phyloP scores from a whole-genome alignment of 495 filamentous ascomycete genomes.

The Annulohypoxylon stygium region DNA sequence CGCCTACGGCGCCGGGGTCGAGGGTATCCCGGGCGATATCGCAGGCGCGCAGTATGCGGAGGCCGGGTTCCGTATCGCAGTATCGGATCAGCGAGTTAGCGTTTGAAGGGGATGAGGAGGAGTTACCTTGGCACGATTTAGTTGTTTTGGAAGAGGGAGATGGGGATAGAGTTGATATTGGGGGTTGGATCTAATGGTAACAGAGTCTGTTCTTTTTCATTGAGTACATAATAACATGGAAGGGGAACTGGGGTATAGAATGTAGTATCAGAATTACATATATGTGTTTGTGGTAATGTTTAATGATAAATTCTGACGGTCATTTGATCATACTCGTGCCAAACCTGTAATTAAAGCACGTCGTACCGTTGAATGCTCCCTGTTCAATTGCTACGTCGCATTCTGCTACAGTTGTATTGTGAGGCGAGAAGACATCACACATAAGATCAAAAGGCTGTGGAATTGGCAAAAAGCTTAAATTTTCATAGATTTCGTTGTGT shows the following conservation, averaged over 20 bases:
- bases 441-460: not conserved
- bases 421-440: conserved; percentile 12
- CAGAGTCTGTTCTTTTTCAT: not conserved
- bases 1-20: not conserved
- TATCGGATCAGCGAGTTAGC: conserved; percentile 38
- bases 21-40: not conserved
- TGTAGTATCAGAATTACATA: not conserved
- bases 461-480: conserved; percentile 1
- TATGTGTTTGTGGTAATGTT: conserved; percentile 17
- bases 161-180: not conserved
- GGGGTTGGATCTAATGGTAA: conserved; percentile 25
- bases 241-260: not conserved
- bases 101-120: conserved; percentile 26
- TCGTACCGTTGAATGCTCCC: no score
- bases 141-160: conserved; percentile 13
- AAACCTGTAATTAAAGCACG: no score
- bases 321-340: no score
- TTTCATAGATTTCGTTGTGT: conserved; percentile 31
- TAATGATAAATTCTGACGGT: not conserved
- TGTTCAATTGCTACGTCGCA: no score
- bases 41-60: not conserved
- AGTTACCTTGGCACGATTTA: conserved; percentile 21
- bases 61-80: not conserved
- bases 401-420: not conserved
- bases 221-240: not conserved